Base-by-base conservation (phyloP, 495 filamentous ascomycete species). In the Aspergillus asperescens region DNA sequence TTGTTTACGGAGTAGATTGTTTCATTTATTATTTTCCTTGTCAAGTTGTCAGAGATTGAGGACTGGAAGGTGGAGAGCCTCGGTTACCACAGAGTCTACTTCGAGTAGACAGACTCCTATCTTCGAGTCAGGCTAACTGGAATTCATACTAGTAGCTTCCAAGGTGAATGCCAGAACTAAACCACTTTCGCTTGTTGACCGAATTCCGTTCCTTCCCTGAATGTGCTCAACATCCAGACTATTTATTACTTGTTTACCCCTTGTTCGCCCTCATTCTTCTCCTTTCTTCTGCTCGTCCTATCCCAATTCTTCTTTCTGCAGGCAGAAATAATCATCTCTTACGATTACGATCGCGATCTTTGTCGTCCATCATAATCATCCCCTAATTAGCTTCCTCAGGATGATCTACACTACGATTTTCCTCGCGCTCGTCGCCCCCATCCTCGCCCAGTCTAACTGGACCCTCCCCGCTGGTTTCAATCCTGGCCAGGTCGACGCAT, bases 381-480 rank as follows among this genome's bases (percentile, higher is more conserved):
- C 31, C 7, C 35, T n/a, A n/a, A n/a, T 41, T 41, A 2, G 13
- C 22, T 19, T n/a, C 15, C 19, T 29, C 51, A 35, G 23, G n/a
- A 54, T 54, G 51, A 47, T 54, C 34, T 44, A 50, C 54, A 41
- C 61, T 54, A 31, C 47, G 53, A 44, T 56, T 37, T 55, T 71
- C 53, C 50, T 76, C 52, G 64, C 69, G 18, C 49, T 57, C 16
- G 62, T 62, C 25, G 52, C 62, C 27, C 64, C 60, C 42, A 59
- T 61, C 27, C 54, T 66, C 25, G 44, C 46, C 38, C 55, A 60
- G 31, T 53, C 53, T 46, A 57, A 62, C 44, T 73, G 68, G 59
- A 71, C 63, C 38, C 54, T 74, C 32, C 73, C 73, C 25, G 35
- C 56, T 10, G 68, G 64, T n/a, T 76, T 73, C 56, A 63, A 75